A percentile compares a stretch with the other conserved stretches of the same genome.
Evolutionary conservation across 805 yeast species (phyloP).

Genomic region (Cyberlindnera sargentensis): DNA sequence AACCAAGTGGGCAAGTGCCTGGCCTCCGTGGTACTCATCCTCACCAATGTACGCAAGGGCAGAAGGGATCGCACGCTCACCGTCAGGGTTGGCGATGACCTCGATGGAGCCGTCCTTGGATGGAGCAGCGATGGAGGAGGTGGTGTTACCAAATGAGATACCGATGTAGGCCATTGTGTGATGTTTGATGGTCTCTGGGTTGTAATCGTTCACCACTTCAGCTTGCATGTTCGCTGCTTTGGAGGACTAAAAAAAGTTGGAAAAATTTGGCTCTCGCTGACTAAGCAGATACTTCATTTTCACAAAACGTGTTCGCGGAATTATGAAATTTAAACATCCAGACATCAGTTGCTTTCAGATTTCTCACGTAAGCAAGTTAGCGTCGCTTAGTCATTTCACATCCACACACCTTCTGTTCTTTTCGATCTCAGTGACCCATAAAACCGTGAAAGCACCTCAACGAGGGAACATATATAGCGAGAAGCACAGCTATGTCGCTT

Average conservation of each 20-base stretch:
- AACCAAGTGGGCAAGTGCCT: constrained; percentile 86
- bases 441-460: no score
- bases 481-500: constrained; percentile 18
- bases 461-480: no score
- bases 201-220: background rate
- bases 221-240: background rate
- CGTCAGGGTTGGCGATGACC: constrained; percentile 98
- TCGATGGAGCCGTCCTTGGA: constrained; percentile 84
- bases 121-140: constrained; percentile 90
- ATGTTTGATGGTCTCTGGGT: background rate
- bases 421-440: no score
- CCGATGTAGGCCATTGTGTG: constrained; percentile 61
- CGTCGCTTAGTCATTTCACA: no score
- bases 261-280: no score
- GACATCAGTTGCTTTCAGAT: no score
- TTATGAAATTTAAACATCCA: no score
- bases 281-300: no score
- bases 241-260: background rate
- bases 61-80: constrained; percentile 95
- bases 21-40: constrained; percentile 96
- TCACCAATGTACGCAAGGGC: constrained; percentile 85
- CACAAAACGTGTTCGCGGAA: background rate
- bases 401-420: no score
- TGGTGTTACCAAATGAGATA: constrained; percentile 92
- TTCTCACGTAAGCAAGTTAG: no score